Base-by-base conservation (phyloP, 257 asterid species). In the Lantana camara region DNA sequence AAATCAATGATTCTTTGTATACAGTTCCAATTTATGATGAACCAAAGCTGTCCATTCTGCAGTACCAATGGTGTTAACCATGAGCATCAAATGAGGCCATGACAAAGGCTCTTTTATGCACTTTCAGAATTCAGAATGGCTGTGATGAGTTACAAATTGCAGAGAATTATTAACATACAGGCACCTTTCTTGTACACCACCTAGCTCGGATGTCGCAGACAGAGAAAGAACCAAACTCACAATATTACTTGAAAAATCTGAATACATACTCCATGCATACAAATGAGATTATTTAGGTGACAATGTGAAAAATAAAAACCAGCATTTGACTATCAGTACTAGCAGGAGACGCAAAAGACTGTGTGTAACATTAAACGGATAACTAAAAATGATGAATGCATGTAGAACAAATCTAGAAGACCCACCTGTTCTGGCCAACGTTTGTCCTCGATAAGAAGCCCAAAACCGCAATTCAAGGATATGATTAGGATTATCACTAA, bases 381-480 rank as follows among this genome's bases (percentile, higher is more conserved):
- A 66, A 67, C 16, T 55, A 61, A 34, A 4, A 11, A 63, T 53
- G 30, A 37, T 54, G 6, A 14, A 54, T 11, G 41, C 54, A 32
- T 21, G 61, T 48, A 27, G 29, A 76, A 44, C 20, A 27, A 27
- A 27, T 59, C 52, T 14, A 41, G 41, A 65, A 47, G 57, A 44
- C 75, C 54, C 30, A 83, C 99, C 96, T 63, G 99, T 93, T 74
- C 99, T 84, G 59, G 97, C 95, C 75, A 93, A 77, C n/a, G 99
- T 93, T 76, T 93, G 99, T 61, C 96, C 99, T 57, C 97, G 85
- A 69, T 87, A 93, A 41, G 99, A 93, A 57, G 99, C 99, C 99
- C 99, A 93, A 74, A 90, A 90, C 64, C 96, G 86, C 64, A 93
- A 83, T 74, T 93, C 99, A 75, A 88, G 95, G 69, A 90, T 90